These are phyloP conservation scores for Pseudogymnoascus sp. DNA, from an alignment of 2,329 filamentous ascomycete species.

Conservation along the genomic window DNA sequence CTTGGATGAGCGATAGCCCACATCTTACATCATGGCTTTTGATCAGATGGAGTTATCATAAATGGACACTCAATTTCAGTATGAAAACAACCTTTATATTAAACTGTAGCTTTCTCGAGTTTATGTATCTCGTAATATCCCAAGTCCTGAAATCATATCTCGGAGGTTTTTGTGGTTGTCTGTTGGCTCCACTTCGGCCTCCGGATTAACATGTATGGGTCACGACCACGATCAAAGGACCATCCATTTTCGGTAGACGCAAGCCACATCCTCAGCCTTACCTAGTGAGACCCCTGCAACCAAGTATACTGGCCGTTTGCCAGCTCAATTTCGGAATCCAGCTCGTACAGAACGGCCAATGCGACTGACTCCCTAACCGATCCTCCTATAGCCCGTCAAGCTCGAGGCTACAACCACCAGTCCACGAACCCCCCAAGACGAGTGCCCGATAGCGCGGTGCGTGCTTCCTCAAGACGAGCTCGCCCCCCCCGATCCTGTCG, in stretches of 20 bases:
- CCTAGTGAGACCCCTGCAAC: conserved; percentile 2
- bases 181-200: background rate
- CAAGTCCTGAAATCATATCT: background rate
- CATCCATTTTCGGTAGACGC: conserved; percentile 4
- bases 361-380: conserved; percentile 1
- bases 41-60: background rate
- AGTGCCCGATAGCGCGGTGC: background rate
- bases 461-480: background rate
- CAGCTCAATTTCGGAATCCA: conserved; percentile 6
- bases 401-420: background rate
- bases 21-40: background rate
- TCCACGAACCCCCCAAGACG: background rate
- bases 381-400: conserved; percentile 4
- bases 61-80: background rate
- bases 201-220: conserved; percentile 5
- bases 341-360: conserved; percentile 3
- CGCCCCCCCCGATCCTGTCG: background rate
- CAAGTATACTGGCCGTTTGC: conserved; percentile 4
- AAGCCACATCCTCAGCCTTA: conserved; percentile 8
- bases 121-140: background rate
- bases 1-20: background rate
- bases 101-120: background rate
- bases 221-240: background rate
- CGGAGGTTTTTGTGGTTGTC: background rate
- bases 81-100: background rate